These are phyloP conservation scores for Gastrolobium villosum DNA, from an alignment of 306 rosid species.

Conservation along the genomic window DNA sequence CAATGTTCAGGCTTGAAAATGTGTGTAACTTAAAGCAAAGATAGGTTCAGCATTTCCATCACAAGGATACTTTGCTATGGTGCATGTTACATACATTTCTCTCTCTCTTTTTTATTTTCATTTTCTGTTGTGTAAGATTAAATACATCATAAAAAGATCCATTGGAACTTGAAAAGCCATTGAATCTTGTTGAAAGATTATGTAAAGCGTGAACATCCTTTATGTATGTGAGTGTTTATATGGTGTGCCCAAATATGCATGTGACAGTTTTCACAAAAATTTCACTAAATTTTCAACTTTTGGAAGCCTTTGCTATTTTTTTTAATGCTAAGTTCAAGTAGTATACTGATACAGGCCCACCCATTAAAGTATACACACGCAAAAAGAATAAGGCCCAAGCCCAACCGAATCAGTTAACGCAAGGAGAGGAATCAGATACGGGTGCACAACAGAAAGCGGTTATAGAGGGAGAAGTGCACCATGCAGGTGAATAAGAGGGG, in stretches of 20 bases:
- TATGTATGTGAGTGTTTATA: not conserved
- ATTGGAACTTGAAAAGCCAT: not conserved
- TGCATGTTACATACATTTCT: not conserved
- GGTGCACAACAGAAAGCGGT: too few relatives aligned
- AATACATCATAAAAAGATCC: slow-evolving; percentile 1
- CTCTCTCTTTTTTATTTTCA: not conserved
- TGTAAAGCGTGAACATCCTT: not conserved
- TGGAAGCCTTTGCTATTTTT: not conserved
- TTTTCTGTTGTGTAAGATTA: slow-evolving; percentile 3
- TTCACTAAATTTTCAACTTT: not conserved
- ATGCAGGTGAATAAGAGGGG: too few relatives aligned
- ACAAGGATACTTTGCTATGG: not conserved
- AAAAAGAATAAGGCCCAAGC: too few relatives aligned
- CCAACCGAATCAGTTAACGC: too few relatives aligned
- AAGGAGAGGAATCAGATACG: too few relatives aligned
- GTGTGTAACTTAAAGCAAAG: not conserved
- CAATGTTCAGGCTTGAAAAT: not conserved
- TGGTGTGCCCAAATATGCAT: not conserved
- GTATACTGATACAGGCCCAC: too few relatives aligned
- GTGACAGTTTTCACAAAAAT: not conserved
- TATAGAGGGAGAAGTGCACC: too few relatives aligned
- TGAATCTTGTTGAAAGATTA: not conserved
- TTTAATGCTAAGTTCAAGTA: not conserved
- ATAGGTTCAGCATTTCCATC: slow-evolving; percentile 1
- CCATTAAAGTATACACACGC: too few relatives aligned